These are phyloP conservation scores for Metschnikowia koreensis DNA, from an alignment of 805 yeast species.

Conservation along the genomic window DNA sequence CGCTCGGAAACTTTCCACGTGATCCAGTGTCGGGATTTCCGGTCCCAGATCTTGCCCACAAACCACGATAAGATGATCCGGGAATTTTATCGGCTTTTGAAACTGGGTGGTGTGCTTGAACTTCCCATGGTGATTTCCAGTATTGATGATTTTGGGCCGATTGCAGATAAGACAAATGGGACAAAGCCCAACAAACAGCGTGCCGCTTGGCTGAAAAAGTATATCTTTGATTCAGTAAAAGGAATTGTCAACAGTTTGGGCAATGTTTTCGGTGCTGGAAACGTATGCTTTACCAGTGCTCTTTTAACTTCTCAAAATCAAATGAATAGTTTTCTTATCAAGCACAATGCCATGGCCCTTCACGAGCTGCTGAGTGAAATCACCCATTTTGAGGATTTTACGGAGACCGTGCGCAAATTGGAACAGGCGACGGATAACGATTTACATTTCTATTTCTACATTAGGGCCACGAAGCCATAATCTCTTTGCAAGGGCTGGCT, in stretches of 20 bases:
- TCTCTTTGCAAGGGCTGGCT: background rate
- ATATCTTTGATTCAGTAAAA: background rate
- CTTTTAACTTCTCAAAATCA: slow-evolving; percentile 31
- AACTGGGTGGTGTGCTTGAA: slow-evolving; percentile 35
- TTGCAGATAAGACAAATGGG: background rate
- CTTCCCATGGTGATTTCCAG: slow-evolving; percentile 23
- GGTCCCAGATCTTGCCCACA: slow-evolving; percentile 28
- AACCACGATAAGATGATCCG: slow-evolving; percentile 26
- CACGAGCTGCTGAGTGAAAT: slow-evolving; percentile 35
- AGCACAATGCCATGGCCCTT: slow-evolving; percentile 28
- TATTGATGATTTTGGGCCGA: background rate
- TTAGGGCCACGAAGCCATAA: slow-evolving; percentile 24
- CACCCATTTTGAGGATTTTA: slow-evolving; percentile 16
- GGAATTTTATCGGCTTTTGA: slow-evolving; percentile 37
- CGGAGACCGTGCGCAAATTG: slow-evolving; percentile 1
- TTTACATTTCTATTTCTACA: slow-evolving; percentile 25
- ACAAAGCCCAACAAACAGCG: background rate
- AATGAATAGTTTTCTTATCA: slow-evolving; percentile 29
- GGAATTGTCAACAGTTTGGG: slow-evolving; percentile 1
- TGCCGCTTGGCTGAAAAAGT: background rate
- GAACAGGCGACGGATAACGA: slow-evolving; percentile 4
- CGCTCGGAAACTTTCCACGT: slow-evolving; percentile 32
- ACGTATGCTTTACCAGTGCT: slow-evolving; percentile 31
- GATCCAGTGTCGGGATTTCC: slow-evolving; percentile 37
- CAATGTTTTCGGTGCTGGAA: slow-evolving; percentile 31